Base-by-base conservation (phyloP, 805 yeast species). In the Starmerella geochares region DNA sequence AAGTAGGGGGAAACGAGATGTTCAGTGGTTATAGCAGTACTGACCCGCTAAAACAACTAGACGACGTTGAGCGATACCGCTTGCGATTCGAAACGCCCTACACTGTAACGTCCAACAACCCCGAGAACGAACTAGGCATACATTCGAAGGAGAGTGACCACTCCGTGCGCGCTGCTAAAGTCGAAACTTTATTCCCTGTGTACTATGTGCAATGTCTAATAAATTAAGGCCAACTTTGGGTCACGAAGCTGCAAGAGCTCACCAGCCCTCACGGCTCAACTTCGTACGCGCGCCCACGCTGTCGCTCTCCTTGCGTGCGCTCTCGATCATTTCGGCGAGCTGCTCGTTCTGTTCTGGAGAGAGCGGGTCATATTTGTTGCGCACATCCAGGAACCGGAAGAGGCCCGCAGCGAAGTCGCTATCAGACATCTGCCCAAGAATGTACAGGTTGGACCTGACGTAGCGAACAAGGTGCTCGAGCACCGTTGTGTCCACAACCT, bases 341-440 rank as follows among this genome's bases (percentile, higher is more conserved):
- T 54, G 55, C 29, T 51, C 56, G 41, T 55, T 83, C 67, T 86
- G 87, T 43, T 77, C 78, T 38, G 69, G 67, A 0, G 86, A 78
- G 58, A 87, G 71, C 19, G 82, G 83, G 57, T 75, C 79, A 44
- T 90, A 94, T 3, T 81, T 75, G 62, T 80, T 79, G 63, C 81
- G 78, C 11, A 96, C 94, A 10, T 88, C 79, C 35, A 86, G 83
- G 67, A 92, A 92, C 49, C 73, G 74, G 66, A 88, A 87, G 59
- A 80, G 78, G 28, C 98, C 98, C 58, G 84, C 78, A 1, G 94
- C 96, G 70, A 92, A 90, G 58, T 90, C 95, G 58, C 94, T 75
- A 65, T 92, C 98, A 28, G 86, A 76, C 73, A 86, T 78, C 64
- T 81, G 80, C 63, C 83, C 83, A 61, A 92, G 70, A 14, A 92